These are phyloP conservation scores for Euptelea pleiosperma DNA, from an alignment of 164 flowering plant genomes.

Conservation along the genomic window DNA sequence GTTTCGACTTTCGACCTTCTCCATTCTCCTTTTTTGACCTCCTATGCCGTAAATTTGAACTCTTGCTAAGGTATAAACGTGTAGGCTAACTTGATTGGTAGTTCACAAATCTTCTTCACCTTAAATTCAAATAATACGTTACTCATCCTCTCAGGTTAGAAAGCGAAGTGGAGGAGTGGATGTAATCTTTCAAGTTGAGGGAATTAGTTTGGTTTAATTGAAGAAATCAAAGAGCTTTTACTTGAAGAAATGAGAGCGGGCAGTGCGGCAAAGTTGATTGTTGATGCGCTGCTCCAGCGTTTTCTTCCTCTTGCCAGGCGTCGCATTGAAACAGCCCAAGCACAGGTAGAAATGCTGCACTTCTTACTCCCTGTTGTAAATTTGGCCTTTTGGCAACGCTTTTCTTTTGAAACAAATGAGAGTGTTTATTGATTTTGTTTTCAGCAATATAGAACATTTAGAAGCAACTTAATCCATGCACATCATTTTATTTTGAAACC, in stretches of 20 bases:
- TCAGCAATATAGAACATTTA: background rate
- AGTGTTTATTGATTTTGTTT: background rate
- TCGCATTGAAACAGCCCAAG: constrained; percentile 97
- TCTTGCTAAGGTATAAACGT: background rate
- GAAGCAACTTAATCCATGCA: background rate
- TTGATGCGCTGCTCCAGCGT: constrained; percentile 94
- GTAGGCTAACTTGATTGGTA: background rate
- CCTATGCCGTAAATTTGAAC: background rate
- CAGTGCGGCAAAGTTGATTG: constrained; percentile 95
- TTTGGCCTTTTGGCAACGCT: too few species aligned
- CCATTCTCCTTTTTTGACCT: too few species aligned
- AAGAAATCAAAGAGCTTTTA: constrained; percentile 2
- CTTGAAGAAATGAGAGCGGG: constrained; percentile 62
- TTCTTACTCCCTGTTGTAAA: too few species aligned
- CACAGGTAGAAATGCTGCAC: constrained; percentile 51
- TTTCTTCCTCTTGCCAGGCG: constrained; percentile 97
- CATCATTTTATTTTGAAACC: too few species aligned
- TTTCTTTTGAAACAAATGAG: background rate
- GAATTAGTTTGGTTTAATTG: constrained; percentile 1
- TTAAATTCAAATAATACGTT: too few species aligned
- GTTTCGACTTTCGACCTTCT: too few species aligned
- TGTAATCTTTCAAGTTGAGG: background rate
- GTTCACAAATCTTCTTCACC: background rate
- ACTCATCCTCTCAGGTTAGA: background rate
- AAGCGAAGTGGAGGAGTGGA: background rate